Percentiles rank a stretch among this genome's conserved stretches.
phyloP scores from a whole-genome alignment of 768 basidiomycete species.

The Pisolithus marmoratus region DNA sequence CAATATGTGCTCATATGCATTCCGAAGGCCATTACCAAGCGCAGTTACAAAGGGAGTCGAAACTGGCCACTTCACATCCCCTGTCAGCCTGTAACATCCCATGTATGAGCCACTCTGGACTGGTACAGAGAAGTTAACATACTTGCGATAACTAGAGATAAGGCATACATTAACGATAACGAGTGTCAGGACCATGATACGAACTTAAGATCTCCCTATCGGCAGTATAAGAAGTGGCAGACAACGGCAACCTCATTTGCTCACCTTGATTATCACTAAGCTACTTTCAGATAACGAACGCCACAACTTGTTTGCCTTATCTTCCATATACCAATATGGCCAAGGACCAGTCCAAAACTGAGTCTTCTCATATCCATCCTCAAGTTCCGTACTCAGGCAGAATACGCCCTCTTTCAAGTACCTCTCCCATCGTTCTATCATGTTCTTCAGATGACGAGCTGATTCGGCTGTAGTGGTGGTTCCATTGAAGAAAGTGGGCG shows the following conservation, averaged over 20 bases:
- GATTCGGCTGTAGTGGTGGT: conserved; percentile 19
- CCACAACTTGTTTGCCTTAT: conserved; percentile 47
- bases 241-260: conserved; percentile 4
- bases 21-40: conserved; percentile 43
- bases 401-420: conserved; percentile 73
- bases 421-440: conserved; percentile 67
- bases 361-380: conserved; percentile 22
- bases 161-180: conserved; percentile 1
- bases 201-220: conserved; percentile 85
- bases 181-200: conserved; percentile 20
- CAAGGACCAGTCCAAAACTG: conserved; percentile 72
- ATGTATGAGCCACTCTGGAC: conserved; percentile 1
- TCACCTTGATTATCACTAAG: conserved; percentile 82
- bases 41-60: conserved; percentile 71
- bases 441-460: conserved; percentile 41
- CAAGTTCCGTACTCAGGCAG: conserved; percentile 44
- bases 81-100: conserved; percentile 59
- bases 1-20: not conserved
- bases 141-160: conserved; percentile 73
- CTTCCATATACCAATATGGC: conserved; percentile 72
- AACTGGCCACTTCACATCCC: conserved; percentile 84
- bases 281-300: conserved; percentile 45
- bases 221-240: not conserved
- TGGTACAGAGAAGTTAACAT: conserved; percentile 18
- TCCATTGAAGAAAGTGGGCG: conserved; percentile 52